phyloP scores from a whole-genome alignment of 805 yeast species.

The Teunomyces pallodes region DNA sequence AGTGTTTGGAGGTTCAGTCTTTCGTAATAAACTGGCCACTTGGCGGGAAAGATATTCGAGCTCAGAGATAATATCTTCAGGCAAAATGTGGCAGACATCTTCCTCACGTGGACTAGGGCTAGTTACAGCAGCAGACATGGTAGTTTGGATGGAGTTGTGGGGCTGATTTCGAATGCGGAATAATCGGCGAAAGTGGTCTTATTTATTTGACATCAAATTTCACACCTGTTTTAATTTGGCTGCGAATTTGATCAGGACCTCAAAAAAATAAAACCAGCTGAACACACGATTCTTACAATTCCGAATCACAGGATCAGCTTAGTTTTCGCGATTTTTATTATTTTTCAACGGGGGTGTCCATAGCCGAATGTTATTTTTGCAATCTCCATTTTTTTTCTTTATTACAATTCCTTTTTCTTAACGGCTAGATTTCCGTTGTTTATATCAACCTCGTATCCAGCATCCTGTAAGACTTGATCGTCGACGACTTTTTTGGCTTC shows the following conservation, averaged over 20 bases:
- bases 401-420: conserved; percentile 24
- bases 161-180: background rate
- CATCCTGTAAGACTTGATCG: conserved; percentile 53
- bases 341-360: background rate
- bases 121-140: background rate
- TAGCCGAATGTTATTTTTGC: background rate
- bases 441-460: conserved; percentile 76
- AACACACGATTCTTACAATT: background rate
- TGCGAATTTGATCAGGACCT: conserved; percentile 1
- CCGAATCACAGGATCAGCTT: background rate
- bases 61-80: conserved; percentile 2
- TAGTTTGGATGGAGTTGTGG: background rate
- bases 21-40: background rate
- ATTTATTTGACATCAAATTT: background rate
- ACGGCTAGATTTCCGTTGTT: conserved; percentile 67
- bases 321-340: background rate
- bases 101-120: background rate
- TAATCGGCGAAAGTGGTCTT: conserved; percentile 2
- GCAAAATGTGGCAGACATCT: background rate
- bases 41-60: conserved; percentile 2
- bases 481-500: conserved; percentile 72
- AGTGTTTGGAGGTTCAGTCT: background rate
- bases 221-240: conserved; percentile 1
- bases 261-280: conserved; percentile 6
- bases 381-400: background rate